Base-by-base conservation (phyloP, 2,329 filamentous ascomycete genomes). In the Calonectria pauciramosa region DNA sequence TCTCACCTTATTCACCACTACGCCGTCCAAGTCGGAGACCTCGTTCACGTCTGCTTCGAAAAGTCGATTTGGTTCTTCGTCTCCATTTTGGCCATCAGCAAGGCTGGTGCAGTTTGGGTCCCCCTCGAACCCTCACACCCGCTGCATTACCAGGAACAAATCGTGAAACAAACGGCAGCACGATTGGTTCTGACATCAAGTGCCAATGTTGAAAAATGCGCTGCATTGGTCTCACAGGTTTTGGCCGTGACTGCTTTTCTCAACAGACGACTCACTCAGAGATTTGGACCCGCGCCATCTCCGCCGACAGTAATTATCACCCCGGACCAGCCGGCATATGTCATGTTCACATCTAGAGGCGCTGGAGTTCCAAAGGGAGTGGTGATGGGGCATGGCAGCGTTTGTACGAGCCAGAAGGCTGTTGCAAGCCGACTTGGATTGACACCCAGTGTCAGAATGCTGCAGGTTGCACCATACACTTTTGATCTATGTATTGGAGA, bases 361-460 rank as follows among this genome's bases (percentile, higher is more conserved):
- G 82, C 79, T 0, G 82, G 79, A 3, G 72, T 59, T 7, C 78
- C 81, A 5, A 82, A 82, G 44, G 81, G 79, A 11, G 72, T 78
- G 16, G 65, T 77, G 5, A 67, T 81, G 28, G 69, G 74, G 6
- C 80, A 81, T 49, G 34, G 72, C 6, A 66, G 70, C 20, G 68
- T 80, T n/a, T 70, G 71, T 54, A 70, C 73, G 14, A 71, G 73
- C 30, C 72, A 68, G 36, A 63, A 69, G 5, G 60, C 75, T 0
- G 69, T 76, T 6, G 47, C 60, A 6, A 38, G 69, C 3, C 38
- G 52, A 4, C 60, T 75, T 13, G 36, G 70, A 13, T 67, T 64
- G 36, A 74, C 47, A 5, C 41, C 20, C 26, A 72, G 56, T 26
- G 67, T 70, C 11, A 64, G 72, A 16, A 75, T 65, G 2, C 28